Conservation (phyloP, 768 basidiomycete species). For the Auriscalpium microsporum region DNA sequence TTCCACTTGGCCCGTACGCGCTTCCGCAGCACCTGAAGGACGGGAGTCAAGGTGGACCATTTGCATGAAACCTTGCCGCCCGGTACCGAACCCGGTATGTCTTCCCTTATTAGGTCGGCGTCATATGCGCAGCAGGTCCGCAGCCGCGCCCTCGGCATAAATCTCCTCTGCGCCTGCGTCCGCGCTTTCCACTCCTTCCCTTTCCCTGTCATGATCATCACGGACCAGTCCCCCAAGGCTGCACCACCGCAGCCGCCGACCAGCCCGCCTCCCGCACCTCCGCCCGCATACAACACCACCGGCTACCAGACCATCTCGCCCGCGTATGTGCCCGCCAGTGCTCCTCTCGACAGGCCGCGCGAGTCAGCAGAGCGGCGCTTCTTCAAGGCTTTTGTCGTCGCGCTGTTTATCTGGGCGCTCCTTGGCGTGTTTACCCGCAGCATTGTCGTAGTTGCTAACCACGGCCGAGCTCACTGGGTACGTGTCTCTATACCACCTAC, state of each 20-base stretch:
- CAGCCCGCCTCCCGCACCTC: not conserved
- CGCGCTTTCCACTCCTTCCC: not conserved
- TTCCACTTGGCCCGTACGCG: too few relatives aligned
- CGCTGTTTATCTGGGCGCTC: slow-evolving; percentile 19
- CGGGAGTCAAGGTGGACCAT: too few relatives aligned
- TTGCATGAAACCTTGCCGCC: too few relatives aligned
- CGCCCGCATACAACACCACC: slow-evolving; percentile 3
- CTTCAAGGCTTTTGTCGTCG: slow-evolving; percentile 20
- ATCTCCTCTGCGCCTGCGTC: not conserved
- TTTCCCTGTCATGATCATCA: not conserved
- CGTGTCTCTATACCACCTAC: not conserved
- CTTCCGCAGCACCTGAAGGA: too few relatives aligned
- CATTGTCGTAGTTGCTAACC: not conserved
- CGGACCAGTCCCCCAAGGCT: not conserved
- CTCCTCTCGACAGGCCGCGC: not conserved
- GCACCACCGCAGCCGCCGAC: not conserved
- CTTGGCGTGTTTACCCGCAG: slow-evolving; percentile 8
- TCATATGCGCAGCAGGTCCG: not conserved
- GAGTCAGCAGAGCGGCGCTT: slow-evolving; percentile 15
- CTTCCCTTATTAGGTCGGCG: not conserved
- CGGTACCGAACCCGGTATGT: not conserved
- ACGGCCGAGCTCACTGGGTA: slow-evolving; percentile 1
- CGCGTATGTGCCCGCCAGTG: not conserved
- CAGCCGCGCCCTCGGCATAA: not conserved
- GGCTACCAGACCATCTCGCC: not conserved